Conservation (phyloP, 2,329 filamentous ascomycete genomes). For the Clonostachys rosea region DNA sequence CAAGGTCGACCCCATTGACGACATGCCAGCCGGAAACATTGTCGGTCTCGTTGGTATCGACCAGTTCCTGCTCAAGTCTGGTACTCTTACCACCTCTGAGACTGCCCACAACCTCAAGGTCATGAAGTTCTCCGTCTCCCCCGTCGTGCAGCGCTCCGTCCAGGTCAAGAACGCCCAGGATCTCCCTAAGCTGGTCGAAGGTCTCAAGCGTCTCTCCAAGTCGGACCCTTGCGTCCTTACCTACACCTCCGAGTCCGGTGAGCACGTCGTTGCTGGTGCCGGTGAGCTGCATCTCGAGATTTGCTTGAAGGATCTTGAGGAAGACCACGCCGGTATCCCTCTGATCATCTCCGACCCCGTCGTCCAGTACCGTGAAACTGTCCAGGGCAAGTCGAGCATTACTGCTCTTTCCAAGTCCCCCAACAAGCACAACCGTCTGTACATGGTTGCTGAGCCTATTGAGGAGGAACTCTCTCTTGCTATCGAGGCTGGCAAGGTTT, state of each 20-base stretch:
- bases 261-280: slow-evolving; percentile 98
- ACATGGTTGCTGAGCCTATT: slow-evolving; percentile 88
- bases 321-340: slow-evolving; percentile 98
- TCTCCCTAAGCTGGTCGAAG: slow-evolving; percentile 98
- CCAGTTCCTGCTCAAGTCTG: slow-evolving; percentile 99
- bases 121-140: slow-evolving; percentile 99
- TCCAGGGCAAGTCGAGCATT: slow-evolving; percentile 79
- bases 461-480: slow-evolving; percentile 85
- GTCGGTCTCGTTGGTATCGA: slow-evolving; percentile 98
- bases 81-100: slow-evolving; percentile 95
- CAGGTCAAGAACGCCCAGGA: slow-evolving; percentile 99
- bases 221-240: slow-evolving; percentile 98
- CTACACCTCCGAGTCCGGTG: slow-evolving; percentile 83
- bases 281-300: slow-evolving; percentile 99
- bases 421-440: slow-evolving; percentile 99
- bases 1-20: slow-evolving; percentile 97
- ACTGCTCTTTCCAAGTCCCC: slow-evolving; percentile 98
- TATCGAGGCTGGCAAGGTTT: slow-evolving; percentile 90
- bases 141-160: slow-evolving; percentile 96
- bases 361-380: slow-evolving; percentile 98
- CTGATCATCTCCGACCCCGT: slow-evolving; percentile 98
- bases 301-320: slow-evolving; percentile 99
- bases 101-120: slow-evolving; percentile 99
- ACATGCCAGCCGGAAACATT: slow-evolving; percentile 99
- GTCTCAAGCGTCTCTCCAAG: slow-evolving; percentile 99